phyloP scores from a whole-genome alignment of 176 grass and related monocot genomes.

The Aegilops speltoides region DNA sequence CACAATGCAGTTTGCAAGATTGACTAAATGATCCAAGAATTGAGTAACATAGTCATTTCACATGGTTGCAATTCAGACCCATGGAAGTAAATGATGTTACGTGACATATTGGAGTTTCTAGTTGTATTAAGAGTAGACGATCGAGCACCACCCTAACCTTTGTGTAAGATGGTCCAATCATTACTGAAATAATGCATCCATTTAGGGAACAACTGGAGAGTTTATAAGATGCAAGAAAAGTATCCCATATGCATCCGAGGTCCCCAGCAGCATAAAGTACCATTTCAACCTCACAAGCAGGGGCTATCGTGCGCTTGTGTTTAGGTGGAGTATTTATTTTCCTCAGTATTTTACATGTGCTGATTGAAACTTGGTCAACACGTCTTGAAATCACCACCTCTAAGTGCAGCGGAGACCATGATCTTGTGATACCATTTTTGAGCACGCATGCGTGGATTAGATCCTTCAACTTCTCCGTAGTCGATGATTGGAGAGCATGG shows the following conservation, averaged over 20 bases:
- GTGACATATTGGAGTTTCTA: not conserved
- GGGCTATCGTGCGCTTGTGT: constrained; percentile 49
- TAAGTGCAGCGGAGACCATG: constrained; percentile 47
- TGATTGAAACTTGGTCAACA: not conserved
- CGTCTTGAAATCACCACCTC: not conserved
- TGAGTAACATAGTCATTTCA: no score
- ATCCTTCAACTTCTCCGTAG: constrained; percentile 49
- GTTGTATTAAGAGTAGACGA: not conserved
- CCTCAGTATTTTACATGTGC: not conserved
- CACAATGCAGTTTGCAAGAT: no score
- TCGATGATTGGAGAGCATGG: constrained; percentile 62
- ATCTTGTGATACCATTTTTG: constrained; percentile 33
- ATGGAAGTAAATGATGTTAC: no score
- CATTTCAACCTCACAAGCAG: constrained; percentile 36
- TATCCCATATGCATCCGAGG: constrained; percentile 14
- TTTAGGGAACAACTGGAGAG: constrained; percentile 41
- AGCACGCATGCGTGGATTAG: constrained; percentile 57
- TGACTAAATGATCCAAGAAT: no score
- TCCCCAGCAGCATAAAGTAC: constrained; percentile 42
- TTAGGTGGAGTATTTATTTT: constrained; percentile 36
- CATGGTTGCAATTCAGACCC: no score
- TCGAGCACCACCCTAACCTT: not conserved
- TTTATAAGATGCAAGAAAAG: constrained; percentile 35
- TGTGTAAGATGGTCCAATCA: not conserved
- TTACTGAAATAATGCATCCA: not conserved